phyloP scores from a whole-genome alignment of 2,329 filamentous ascomycete genomes.

The Penicillium sp. region DNA sequence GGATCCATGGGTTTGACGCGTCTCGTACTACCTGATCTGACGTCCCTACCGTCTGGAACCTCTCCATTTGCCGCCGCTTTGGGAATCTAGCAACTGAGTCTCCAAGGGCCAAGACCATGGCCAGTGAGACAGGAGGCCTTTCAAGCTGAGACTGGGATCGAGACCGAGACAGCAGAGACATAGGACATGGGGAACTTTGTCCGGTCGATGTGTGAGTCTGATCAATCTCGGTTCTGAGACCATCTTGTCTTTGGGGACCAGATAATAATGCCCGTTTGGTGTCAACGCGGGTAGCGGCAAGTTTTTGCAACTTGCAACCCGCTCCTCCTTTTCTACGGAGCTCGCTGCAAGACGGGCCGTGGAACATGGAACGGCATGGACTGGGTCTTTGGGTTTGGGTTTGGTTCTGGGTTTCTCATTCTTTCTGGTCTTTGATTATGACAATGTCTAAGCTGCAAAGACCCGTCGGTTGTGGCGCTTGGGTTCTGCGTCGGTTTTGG shows the following conservation, averaged over 20 bases:
- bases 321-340: not conserved
- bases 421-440: slow-evolving; percentile 4
- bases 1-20: not conserved
- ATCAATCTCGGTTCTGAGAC: not conserved
- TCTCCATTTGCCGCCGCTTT: slow-evolving; percentile 16
- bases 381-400: not conserved
- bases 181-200: too few species aligned
- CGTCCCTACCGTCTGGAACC: slow-evolving; percentile 12
- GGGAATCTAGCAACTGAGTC: not conserved
- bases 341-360: slow-evolving; percentile 14
- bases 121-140: not conserved
- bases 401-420: not conserved
- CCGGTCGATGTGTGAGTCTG: too few species aligned
- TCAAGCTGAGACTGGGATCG: too few species aligned
- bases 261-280: not conserved
- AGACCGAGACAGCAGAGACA: too few species aligned
- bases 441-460: slow-evolving; percentile 29
- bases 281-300: not conserved
- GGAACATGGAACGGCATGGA: not conserved
- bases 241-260: not conserved
- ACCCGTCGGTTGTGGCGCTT: slow-evolving; percentile 26
- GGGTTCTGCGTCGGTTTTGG: not conserved
- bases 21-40: slow-evolving; percentile 20
- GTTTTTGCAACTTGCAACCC: not conserved
- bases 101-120: not conserved